Evolutionary conservation across 1,284 basidiomycete genomes (phyloP), one percentile per base, ranked within the genome.

Genomic region (Boletus chippewaensis): DNA sequence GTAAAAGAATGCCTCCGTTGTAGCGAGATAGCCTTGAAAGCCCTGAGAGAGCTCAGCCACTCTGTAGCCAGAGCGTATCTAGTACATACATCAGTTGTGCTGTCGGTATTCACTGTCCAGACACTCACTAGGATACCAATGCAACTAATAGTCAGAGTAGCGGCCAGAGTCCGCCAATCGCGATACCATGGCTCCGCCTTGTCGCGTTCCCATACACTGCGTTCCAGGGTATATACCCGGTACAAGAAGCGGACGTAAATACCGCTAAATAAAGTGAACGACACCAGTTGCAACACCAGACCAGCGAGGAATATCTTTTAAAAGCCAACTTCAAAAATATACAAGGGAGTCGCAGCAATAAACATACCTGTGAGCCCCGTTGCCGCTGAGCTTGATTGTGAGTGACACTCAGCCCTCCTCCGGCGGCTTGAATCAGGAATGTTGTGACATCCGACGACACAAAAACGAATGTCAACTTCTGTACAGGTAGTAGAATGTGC

Each of bases 61-160:
- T 63, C 87, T 77, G 66, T 81, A 88, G 4, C 77, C 67, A 39
- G 81, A 86, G 61, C 85, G 81, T 57, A 87, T 75, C 83, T 83
- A 45, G 9, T 31, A 22, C 28, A 18, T 15, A 31, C 7, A 8
- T 54, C 16, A 50, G 45, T 31, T 9, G 7, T 34, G 11, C 32
- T 29, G 31, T 15, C 5, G 2, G 3, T 11, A 20, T 11, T 8
- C n/a, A 12, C 28, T 13, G 9, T 2, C 10, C 10, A 13, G 31
- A 32, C 29, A 53, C 57, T 65, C 71, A 83, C 82, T 59, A 86
- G 62, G 55, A 88, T 84, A 32, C 83, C 81, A 32, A 81, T 65
- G 57, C 82, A 86, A 56, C 83, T 85, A 56, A 86, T 59, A 11
- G 70, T 64, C 46, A 87, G 62, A 2, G 78, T 78, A 16, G 61